Conservation (phyloP, 2,329 filamentous ascomycete genomes). For the Botryotinia globosa region DNA sequence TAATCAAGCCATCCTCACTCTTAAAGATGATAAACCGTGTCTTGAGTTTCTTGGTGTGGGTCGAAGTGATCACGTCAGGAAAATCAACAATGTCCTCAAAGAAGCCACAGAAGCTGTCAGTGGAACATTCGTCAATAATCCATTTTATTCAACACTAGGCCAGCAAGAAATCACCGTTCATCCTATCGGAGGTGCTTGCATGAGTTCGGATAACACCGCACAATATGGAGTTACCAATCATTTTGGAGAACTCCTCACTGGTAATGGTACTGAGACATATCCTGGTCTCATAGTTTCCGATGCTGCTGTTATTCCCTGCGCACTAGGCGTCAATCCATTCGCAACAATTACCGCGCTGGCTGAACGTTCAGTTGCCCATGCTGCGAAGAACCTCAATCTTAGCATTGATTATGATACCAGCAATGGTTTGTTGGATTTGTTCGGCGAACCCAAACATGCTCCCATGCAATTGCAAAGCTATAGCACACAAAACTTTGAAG, state of each 20-base stretch:
- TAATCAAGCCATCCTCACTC: slow-evolving; percentile 57
- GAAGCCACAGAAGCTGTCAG: slow-evolving; percentile 56
- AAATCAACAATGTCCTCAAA: slow-evolving; percentile 51
- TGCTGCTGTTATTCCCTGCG: slow-evolving; percentile 58
- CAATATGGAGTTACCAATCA: slow-evolving; percentile 59
- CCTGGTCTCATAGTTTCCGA: slow-evolving; percentile 61
- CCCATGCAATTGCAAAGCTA: slow-evolving; percentile 20
- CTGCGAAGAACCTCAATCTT: slow-evolving; percentile 44
- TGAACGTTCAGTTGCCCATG: slow-evolving; percentile 57
- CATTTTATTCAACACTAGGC: slow-evolving; percentile 54
- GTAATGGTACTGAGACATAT: slow-evolving; percentile 50
- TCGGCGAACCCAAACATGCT: slow-evolving; percentile 46
- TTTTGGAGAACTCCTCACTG: slow-evolving; percentile 57
- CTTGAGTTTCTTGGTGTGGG: slow-evolving; percentile 60
- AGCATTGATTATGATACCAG: slow-evolving; percentile 46
- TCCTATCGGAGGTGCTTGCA: slow-evolving; percentile 62
- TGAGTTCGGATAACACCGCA: slow-evolving; percentile 58
- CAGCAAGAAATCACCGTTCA: slow-evolving; percentile 63
- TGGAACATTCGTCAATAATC: slow-evolving; percentile 58
- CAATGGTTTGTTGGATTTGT: slow-evolving; percentile 51
- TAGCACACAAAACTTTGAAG: slow-evolving; percentile 32
- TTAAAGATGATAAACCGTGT: slow-evolving; percentile 58
- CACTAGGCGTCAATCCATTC: slow-evolving; percentile 63
- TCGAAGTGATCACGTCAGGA: slow-evolving; percentile 52
- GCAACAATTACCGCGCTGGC: slow-evolving; percentile 68